Conservation (phyloP, 345 rosid species). For the Murraya paniculata region DNA sequence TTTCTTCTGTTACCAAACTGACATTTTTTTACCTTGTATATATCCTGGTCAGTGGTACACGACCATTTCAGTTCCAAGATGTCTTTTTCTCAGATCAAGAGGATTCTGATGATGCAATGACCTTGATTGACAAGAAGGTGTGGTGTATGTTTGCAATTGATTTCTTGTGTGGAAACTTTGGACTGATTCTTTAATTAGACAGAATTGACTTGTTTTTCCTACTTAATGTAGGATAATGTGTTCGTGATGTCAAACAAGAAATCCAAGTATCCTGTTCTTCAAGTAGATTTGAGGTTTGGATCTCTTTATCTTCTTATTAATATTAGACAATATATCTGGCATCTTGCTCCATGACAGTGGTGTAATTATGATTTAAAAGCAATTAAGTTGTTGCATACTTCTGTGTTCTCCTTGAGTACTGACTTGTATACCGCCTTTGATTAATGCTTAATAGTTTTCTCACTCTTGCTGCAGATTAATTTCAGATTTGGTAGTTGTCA, state of each 20-base stretch:
- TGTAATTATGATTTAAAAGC: neutral
- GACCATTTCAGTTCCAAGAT: constrained; percentile 84
- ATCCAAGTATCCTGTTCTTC: constrained; percentile 96
- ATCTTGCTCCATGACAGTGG: neutral
- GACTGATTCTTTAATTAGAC: neutral
- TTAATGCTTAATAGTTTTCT: constrained; percentile 22
- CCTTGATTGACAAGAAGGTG: constrained; percentile 96
- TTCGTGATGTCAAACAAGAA: constrained; percentile 98
- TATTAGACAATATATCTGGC: neutral
- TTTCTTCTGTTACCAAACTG: neutral
- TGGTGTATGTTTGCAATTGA: neutral
- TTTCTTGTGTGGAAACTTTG: neutral
- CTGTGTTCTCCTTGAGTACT: constrained; percentile 7
- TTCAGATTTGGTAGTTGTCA: constrained; percentile 92
- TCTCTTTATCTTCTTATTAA: neutral
- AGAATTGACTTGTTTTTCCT: constrained; percentile 19
- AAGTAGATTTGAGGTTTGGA: constrained; percentile 87
- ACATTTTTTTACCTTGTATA: neutral
- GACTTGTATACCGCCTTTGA: constrained; percentile 12
- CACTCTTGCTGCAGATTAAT: constrained; percentile 60
- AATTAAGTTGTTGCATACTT: neutral
- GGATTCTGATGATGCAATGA: constrained; percentile 81
- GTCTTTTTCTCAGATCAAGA: constrained; percentile 93
- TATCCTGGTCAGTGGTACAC: constrained; percentile 52
- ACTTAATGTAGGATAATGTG: constrained; percentile 66